phyloP scores from a whole-genome alignment of 108 stramenopile species.

The Nitzschia sp. region DNA sequence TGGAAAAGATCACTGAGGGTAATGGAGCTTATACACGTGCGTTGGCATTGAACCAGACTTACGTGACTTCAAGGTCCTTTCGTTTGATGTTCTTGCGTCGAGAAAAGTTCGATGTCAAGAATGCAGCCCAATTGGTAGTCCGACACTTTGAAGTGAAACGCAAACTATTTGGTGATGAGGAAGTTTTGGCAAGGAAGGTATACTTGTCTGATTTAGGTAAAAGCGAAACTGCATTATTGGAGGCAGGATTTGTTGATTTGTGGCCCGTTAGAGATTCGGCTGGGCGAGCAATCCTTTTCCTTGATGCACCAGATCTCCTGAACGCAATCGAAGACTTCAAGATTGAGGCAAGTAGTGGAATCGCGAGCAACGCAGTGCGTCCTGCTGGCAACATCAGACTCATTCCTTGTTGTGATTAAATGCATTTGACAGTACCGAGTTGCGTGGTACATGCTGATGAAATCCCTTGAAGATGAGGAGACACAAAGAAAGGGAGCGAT shows the following conservation, averaged over 20 bases:
- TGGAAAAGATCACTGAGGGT: neutral
- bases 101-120: neutral
- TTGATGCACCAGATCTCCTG: too few relatives aligned
- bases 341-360: too few relatives aligned
- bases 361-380: too few relatives aligned
- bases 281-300: too few relatives aligned
- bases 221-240: too few relatives aligned
- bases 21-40: constrained; percentile 18
- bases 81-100: neutral
- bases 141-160: constrained; percentile 1
- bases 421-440: constrained; percentile 8
- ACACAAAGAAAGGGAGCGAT: constrained; percentile 32
- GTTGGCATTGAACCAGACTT: constrained; percentile 11
- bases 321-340: too few relatives aligned
- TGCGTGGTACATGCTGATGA: constrained; percentile 9
- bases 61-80: constrained; percentile 11
- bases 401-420: too few relatives aligned
- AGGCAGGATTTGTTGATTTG: too few relatives aligned
- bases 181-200: neutral
- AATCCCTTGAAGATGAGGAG: constrained; percentile 10
- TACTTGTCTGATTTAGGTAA: too few relatives aligned
- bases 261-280: too few relatives aligned
- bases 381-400: too few relatives aligned
- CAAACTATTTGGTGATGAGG: neutral
- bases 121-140: neutral